Evolutionary conservation across 2,329 filamentous ascomycete species (phyloP), one percentile per base, ranked within the genome.

Genomic region (Herpotrichia juniperi): DNA sequence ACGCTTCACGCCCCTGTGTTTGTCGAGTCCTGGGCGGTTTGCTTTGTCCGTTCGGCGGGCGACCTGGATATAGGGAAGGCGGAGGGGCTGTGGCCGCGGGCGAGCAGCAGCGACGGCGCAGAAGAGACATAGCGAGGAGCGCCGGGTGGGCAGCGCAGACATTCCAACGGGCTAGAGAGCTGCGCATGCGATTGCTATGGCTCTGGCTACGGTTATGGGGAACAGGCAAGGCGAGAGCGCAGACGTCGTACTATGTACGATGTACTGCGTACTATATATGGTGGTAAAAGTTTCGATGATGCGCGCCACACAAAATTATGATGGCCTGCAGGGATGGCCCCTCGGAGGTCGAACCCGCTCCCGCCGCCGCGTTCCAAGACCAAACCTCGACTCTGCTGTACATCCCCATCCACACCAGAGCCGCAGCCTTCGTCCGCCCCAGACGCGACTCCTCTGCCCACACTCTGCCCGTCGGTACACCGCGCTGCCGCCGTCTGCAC

Each of bases 61-160:
- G 43, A 59, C 53, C 30, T 70, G 66, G 43, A 56, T 58, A 16
- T 53, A 50, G 48, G 69, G 59, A 52, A 73, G 54, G 51, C 72
- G 56, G 68, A 62, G 31, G 14, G 17, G 43, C 40, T 46, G 49
- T 28, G 25, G 24, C 25, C 25, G 16, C 24, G 10, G 34, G 7
- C 60, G 66, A 37, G 62, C 61, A 39, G 69, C 61, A 35, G 70
- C 67, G 53, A 72, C 68, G 46, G 71, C 64, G 68, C 76, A 78
- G 57, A 74, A 69, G 42, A 77, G 66, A 71, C 76, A 78, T 58
- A 67, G 61, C 62, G 67, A 63, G 24, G 61, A 58, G 50, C 63
- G 67, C 58, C 60, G 69, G 34, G 59, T 48, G 21, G 63, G 51
- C 54, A 59, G 54, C 19, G 55, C 53, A 59, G 59, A 63, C 71